A percentile compares a stretch with the other conserved stretches of the same genome.
Evolutionary conservation across 2,329 filamentous ascomycete genomes (phyloP).

Genomic region (Diaporthe sp.): DNA sequence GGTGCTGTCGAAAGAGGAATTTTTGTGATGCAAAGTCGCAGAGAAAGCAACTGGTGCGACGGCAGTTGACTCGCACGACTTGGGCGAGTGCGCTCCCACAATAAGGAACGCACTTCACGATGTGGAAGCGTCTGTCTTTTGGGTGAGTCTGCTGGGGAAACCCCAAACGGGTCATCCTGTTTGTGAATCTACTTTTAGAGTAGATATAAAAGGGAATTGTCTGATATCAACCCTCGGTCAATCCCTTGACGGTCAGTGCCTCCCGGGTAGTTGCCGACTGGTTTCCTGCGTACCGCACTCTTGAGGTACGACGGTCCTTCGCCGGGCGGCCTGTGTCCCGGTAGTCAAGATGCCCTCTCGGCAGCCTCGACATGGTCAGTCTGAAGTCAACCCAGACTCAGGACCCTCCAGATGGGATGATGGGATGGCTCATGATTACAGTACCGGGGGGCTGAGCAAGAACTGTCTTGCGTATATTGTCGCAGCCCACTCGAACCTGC

Average conservation of each 20-base stretch:
- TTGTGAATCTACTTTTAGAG: background rate
- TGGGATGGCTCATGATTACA: constrained; percentile 3
- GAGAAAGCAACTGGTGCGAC: background rate
- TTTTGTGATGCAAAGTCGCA: background rate
- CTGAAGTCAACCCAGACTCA: background rate
- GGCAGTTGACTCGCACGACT: background rate
- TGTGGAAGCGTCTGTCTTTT: background rate
- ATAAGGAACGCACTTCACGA: background rate
- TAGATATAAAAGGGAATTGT: background rate
- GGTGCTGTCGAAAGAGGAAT: background rate
- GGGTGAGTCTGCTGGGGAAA: background rate
- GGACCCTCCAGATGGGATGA: background rate
- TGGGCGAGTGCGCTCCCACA: background rate
- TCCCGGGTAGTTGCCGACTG: background rate
- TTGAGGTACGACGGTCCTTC: background rate
- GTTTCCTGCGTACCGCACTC: background rate
- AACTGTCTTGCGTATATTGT: constrained; percentile 18
- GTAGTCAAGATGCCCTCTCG: background rate
- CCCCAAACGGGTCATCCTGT: background rate
- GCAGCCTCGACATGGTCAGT: background rate
- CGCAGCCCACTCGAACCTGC: background rate
- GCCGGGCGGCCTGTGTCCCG: background rate
- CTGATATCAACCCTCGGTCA: background rate
- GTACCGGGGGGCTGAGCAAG: constrained; percentile 14
- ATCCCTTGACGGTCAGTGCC: background rate